Base-by-base conservation (phyloP, 768 basidiomycete genomes). In the Phylloporus sp. region DNA sequence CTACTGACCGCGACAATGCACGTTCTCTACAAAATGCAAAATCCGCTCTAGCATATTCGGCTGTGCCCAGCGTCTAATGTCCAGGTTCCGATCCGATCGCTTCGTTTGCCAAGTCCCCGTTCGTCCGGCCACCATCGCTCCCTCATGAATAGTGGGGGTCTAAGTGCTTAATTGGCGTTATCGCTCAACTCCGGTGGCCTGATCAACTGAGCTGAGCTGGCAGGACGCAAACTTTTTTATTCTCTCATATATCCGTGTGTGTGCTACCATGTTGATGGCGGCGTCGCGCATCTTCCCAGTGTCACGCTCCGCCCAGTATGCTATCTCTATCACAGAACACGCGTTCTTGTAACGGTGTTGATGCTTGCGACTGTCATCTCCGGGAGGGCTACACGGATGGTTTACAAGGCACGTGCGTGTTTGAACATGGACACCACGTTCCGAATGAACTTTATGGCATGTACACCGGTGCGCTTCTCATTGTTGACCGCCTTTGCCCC, bases 81-180 rank as follows among this genome's bases (percentile, higher is more conserved):
- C 14, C 36, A 52, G 49, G 36, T 34, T 27, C 44, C 50, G 54
- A 54, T 56, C 45, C 38, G 51, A 61, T 59, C 48, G 47, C 40
- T 17, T 31, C 42, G 42, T 52, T n/a, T 49, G 52, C 42, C 55
- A 48, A 51, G 50, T 49, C 55, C 20, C 56, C 43, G 45, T 42
- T 27, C 13, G 22, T 38, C 15, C 40, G 18, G 41, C 35, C 43
- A 29, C 36, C 32, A 14, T 42, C 33, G 11, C 9, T 47, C 17
- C 34, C 37, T 14, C n/a, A n/a, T 42, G 23, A 23, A 38, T 27
- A 38, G 40, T 34, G 18, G 38, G 27, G n/a, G n/a, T n/a, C n/a
- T n/a, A n/a, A n/a, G n/a, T n/a, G n/a, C n/a, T n/a, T n/a, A n/a
- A 33, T 26, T 41, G 20, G 36, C 28, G 20, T 18, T 20, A 39